phyloP scores from a whole-genome alignment of 1,284 basidiomycete genomes.

The Cryptococcus sp. region DNA sequence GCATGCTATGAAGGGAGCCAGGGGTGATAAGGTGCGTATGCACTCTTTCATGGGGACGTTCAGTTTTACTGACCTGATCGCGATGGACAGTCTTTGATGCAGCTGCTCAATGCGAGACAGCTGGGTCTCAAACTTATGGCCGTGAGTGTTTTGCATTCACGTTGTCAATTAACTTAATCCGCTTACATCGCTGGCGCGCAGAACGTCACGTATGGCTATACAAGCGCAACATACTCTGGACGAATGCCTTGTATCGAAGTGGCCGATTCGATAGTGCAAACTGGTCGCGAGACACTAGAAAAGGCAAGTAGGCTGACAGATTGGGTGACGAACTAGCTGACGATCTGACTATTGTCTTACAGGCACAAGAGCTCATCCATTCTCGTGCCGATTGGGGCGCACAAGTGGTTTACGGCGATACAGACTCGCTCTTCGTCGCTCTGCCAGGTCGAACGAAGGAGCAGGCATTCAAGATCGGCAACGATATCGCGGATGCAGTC shows the following conservation, averaged over 20 bases:
- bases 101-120: constrained; percentile 82
- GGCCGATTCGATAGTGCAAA: constrained; percentile 96
- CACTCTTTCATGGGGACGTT: neutral
- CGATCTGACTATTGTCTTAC: neutral
- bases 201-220: constrained; percentile 95
- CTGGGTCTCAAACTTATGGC: constrained; percentile 78
- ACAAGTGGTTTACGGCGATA: constrained; percentile 95
- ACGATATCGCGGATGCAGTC: constrained; percentile 85
- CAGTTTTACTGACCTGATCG: too few relatives aligned
- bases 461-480: constrained; percentile 87
- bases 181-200: constrained; percentile 20
- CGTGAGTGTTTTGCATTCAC: constrained; percentile 26
- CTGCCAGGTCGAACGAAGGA: constrained; percentile 86
- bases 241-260: constrained; percentile 98
- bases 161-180: neutral
- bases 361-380: constrained; percentile 85
- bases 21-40: constrained; percentile 66
- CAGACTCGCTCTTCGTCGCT: constrained; percentile 91
- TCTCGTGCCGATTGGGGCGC: constrained; percentile 80
- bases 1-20: constrained; percentile 82
- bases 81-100: constrained; percentile 62
- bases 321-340: neutral
- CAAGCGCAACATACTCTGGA: constrained; percentile 87
- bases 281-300: constrained; percentile 90
- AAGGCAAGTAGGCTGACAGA: constrained; percentile 60